Base-by-base conservation (phyloP, 2,329 filamentous ascomycete genomes). In the Stemphylium vesicarium region DNA sequence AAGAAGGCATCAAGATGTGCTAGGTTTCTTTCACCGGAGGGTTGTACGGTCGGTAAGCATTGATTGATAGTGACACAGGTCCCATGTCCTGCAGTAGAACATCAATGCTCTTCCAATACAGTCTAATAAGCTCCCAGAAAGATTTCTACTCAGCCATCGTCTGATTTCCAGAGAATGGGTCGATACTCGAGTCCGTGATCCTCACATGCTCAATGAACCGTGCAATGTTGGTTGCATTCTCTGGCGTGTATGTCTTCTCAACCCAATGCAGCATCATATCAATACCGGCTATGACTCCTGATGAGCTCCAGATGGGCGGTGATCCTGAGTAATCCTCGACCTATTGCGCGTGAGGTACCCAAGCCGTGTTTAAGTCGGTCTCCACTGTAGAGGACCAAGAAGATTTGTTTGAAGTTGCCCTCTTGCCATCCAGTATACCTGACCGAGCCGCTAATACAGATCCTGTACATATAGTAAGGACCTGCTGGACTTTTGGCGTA, bases 401-500 rank as follows among this genome's bases (percentile, higher is more conserved):
- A 4, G 56, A 56, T 39, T 70, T 70, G 48, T 89, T 89, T 2
- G 65, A 64, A 3, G 65, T 70, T 9, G 68, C 66, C 11, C 80
- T 76, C 53, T 75, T 79, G 0, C 84, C 83, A 48, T 88, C 80
- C 32, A 90, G 68, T 2, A 89, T 73, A 0, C 87, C 87, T 0
- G 86, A 75, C 24, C 77, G 74, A 0, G 86, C 87, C 0, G 82
- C 81, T 2, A 88, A 69, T 1, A 80, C 81, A 0, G 84, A 78
- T 0, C 87, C 87, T 1, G 85, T 90, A 70, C 88, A 90, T 3
- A 90, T 80, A 0, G 85, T 87, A 39, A 90, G 78, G 15, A 89
- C 67, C 50, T 84, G 82, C 56, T 82, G 74, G 16, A 88, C 72
- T 3, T 65, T 58, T 0, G 84, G 81, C 58, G 78, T 84, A 7